Conservation (phyloP, 306 rosid species). For the Castanopsis chinensis region DNA sequence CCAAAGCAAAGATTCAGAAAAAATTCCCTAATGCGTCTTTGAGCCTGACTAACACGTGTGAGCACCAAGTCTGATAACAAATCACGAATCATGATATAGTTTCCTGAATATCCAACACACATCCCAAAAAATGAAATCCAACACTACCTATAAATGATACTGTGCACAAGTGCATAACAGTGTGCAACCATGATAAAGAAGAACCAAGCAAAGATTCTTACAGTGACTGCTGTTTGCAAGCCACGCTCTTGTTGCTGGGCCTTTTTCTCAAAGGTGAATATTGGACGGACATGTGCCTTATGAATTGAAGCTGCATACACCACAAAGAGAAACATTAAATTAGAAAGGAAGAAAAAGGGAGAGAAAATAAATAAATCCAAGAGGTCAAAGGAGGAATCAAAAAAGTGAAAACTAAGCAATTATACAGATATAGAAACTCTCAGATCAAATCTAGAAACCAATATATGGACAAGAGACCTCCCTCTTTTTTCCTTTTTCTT, state of each 20-base stretch:
- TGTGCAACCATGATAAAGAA: not conserved
- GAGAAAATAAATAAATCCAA: not conserved
- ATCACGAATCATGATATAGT: not conserved
- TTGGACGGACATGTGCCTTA: slow-evolving; percentile 46
- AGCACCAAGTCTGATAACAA: not conserved
- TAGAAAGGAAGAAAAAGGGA: not conserved
- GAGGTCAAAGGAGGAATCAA: not conserved
- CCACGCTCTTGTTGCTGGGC: slow-evolving; percentile 20
- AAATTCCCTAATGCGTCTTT: not conserved
- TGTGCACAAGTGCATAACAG: not conserved
- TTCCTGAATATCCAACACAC: not conserved
- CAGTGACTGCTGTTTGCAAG: slow-evolving; percentile 22
- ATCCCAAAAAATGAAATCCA: not conserved
- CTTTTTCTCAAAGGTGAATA: slow-evolving; percentile 30
- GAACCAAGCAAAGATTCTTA: slow-evolving; percentile 21
- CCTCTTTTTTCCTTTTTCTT: not conserved
- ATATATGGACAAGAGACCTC: not conserved
- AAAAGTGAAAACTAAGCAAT: not conserved
- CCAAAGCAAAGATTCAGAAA: no score
- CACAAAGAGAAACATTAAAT: not conserved
- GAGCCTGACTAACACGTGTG: not conserved
- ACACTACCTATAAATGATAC: not conserved
- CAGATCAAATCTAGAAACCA: not conserved
- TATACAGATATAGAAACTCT: not conserved
- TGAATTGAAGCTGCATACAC: slow-evolving; percentile 46